Percentiles rank a stretch among this genome's conserved stretches.
phyloP scores from a whole-genome alignment of 352 stramenopile species.

The Globisporangium middletonii region DNA sequence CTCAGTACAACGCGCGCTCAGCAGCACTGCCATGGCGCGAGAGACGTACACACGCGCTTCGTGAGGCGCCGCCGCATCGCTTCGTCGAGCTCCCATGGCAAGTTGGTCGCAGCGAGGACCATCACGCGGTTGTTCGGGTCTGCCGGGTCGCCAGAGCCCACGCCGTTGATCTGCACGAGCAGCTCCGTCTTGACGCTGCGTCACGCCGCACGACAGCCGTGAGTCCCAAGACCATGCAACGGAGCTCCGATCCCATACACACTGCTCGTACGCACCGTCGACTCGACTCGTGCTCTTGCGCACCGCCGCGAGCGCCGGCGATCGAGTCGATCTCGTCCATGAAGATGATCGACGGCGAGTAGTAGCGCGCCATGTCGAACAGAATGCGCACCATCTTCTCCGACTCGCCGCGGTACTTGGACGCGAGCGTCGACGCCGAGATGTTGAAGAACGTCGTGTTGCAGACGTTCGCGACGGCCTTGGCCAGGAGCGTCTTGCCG shows the following conservation, averaged over 20 bases:
- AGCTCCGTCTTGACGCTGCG: constrained; percentile 96
- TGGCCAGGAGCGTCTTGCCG: constrained; percentile 87
- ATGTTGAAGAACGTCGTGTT: constrained; percentile 99
- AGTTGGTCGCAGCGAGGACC: constrained; percentile 94
- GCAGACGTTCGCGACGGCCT: constrained; percentile 93
- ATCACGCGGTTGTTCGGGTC: constrained; percentile 61
- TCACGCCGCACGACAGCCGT: background rate
- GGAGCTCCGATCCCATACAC: background rate
- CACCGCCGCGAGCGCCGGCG: constrained; percentile 54
- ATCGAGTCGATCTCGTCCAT: constrained; percentile 98
- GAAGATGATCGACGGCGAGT: constrained; percentile 97
- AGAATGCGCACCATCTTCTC: constrained; percentile 97
- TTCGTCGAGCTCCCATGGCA: constrained; percentile 96
- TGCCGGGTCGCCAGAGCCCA: constrained; percentile 26
- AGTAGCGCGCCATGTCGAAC: constrained; percentile 98
- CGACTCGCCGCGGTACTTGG: constrained; percentile 93
- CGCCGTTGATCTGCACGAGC: constrained; percentile 96
- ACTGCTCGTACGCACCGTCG: constrained; percentile 34
- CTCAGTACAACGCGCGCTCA: background rate
- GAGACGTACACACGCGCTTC: constrained; percentile 89
- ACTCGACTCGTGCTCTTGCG: constrained; percentile 83
- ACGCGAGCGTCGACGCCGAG: constrained; percentile 85
- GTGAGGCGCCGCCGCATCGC: constrained; percentile 93
- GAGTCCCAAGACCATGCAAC: background rate
- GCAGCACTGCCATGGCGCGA: background rate